Base-by-base conservation (phyloP, 371 early-diverging fungal genomes). In the Apophysomyces sp. region DNA sequence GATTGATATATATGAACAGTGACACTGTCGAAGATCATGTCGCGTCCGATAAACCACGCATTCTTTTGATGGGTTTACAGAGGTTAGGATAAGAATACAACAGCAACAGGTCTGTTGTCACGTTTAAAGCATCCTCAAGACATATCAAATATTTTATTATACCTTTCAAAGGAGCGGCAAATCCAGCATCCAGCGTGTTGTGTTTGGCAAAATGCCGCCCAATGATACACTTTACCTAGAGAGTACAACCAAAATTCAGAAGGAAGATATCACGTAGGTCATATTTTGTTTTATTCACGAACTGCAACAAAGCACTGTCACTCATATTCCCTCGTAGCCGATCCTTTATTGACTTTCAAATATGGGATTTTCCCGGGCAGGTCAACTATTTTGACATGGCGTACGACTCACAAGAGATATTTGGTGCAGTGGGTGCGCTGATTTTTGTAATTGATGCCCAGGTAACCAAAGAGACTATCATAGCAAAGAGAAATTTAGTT, bases 381-480 rank as follows among this genome's bases (percentile, higher is more conserved):
- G 83, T 93, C 62, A 94, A 97, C 78, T 88, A 87, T 63, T 85
- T 89, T 61, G 94, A 95, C 62, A 80, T 85, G 40, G 72, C 87
- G 9, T 88, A 88, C 63, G 89, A 90, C 61, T 78, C 89, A 7
- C 84, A 87, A 53, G 80, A 85, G 11, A 88, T 93, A 21, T 95
- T 90, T 76, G 89, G 87, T 32, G 83, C 87, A 54, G 84, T 84
- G 18, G 92, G 92, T 13, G 89, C 92, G 0, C 68, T 98, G 61
- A 94, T 96, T 13, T 98, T 90, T 83, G 95, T 97, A 41, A 89
- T 98, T 64, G 98, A 98, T 77, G 92, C 96, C 15, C 97, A 93
- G 78, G 89, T 86, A 76, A 53, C 4, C 8, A 9, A 8, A 18
- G 31, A 49, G 32, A 16, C n/a, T n/a, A 26, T n/a, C 15, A 28